Conservation (phyloP, 805 yeast genomes). For the Priceomyces haplophilus region DNA sequence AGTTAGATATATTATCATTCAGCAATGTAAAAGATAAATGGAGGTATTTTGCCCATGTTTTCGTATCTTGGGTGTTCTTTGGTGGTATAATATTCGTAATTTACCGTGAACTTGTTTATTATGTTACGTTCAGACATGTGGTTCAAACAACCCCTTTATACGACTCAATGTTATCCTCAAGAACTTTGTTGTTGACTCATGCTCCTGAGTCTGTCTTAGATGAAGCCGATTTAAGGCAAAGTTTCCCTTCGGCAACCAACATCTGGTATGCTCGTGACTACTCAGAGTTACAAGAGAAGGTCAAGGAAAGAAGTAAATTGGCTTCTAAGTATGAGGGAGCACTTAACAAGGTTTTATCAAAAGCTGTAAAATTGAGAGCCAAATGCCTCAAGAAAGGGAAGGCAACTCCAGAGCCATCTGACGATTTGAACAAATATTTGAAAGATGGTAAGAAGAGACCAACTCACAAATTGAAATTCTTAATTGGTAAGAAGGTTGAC, state of each 20-base stretch:
- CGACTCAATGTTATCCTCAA: conserved; percentile 64
- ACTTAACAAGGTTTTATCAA: conserved; percentile 56
- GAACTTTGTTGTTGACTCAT: conserved; percentile 72
- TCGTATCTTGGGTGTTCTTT: conserved; percentile 70
- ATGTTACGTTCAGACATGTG: conserved; percentile 69
- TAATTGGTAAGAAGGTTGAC: conserved; percentile 80
- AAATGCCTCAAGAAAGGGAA: conserved; percentile 59
- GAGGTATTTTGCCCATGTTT: conserved; percentile 71
- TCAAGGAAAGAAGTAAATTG: conserved; percentile 62
- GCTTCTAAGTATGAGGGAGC: conserved; percentile 62
- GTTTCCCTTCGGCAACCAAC: conserved; percentile 61
- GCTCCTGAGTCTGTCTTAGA: conserved; percentile 48
- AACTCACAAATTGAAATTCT: conserved; percentile 66
- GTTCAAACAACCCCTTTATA: conserved; percentile 70
- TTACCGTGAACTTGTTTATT: conserved; percentile 72
- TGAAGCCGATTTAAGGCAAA: conserved; percentile 50
- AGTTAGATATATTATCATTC: conserved; percentile 64
- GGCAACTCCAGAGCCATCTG: conserved; percentile 52
- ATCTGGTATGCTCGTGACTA: conserved; percentile 66
- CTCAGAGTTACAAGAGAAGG: conserved; percentile 51
- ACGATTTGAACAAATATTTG: conserved; percentile 61
- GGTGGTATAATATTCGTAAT: conserved; percentile 63
- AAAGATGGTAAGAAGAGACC: conserved; percentile 73
- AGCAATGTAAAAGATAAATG: conserved; percentile 61
- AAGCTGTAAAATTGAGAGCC: conserved; percentile 54